A percentile compares a stretch with the other conserved stretches of the same genome.
Conservation (phyloP, 129 eudicot species). For the Mikania micrantha region DNA sequence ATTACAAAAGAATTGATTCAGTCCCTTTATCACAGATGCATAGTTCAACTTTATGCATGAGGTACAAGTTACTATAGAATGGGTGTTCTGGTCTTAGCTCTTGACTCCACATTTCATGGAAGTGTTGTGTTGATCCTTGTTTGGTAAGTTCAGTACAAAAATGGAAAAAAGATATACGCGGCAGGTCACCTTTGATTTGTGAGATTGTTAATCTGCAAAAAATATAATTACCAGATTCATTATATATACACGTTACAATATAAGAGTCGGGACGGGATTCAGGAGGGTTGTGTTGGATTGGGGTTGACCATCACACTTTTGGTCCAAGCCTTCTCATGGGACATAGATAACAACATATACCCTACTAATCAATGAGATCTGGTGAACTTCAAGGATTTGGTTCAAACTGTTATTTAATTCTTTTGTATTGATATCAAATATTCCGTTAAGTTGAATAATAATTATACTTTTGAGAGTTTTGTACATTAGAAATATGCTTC, state of each 20-base stretch:
- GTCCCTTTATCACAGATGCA: not conserved
- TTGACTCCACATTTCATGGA: conserved; percentile 19
- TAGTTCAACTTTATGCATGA: conserved; percentile 11
- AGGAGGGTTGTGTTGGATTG: not conserved
- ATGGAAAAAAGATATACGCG: conserved; percentile 12
- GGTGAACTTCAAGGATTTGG: no score
- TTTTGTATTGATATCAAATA: not conserved
- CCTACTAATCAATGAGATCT: not conserved
- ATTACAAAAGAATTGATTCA: conserved; percentile 17
- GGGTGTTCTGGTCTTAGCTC: conserved; percentile 9
- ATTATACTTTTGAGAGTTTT: not conserved
- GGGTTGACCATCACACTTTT: not conserved
- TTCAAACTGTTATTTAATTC: no score
- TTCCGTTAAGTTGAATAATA: not conserved
- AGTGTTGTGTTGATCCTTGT: conserved; percentile 29
- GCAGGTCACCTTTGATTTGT: conserved; percentile 7
- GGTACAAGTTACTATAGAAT: conserved; percentile 21
- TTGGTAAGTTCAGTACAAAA: conserved; percentile 20
- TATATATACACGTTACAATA: not conserved
- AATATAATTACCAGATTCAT: not conserved
- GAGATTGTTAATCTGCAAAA: conserved; percentile 21
- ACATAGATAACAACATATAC: not conserved
- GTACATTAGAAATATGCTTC: not conserved
- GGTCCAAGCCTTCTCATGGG: not conserved
- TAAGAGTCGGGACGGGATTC: not conserved